Evolutionary conservation across 1,139 yeast genomes (phyloP).

Genomic region (Taphrina populina): DNA sequence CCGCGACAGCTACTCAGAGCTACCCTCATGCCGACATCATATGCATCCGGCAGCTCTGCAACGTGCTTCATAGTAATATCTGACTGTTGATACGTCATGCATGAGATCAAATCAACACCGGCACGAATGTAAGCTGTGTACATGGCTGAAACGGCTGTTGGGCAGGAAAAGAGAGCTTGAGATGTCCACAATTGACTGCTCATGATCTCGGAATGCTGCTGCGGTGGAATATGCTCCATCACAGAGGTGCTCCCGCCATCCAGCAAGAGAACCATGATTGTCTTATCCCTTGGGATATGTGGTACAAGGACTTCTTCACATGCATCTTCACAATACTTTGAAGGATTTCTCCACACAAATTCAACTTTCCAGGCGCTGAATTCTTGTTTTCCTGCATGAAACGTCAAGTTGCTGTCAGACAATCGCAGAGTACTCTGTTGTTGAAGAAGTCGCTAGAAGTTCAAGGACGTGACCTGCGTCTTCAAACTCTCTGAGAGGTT

Average conservation of each 20-base stretch:
- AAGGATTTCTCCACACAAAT: too few relatives aligned
- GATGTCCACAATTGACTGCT: constrained; percentile 25
- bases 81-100: constrained; percentile 33
- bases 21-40: constrained; percentile 20
- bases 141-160: constrained; percentile 10
- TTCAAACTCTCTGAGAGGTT: too few relatives aligned
- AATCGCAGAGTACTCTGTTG: too few relatives aligned
- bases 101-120: constrained; percentile 23
- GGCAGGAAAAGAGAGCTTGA: constrained; percentile 21
- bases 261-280: constrained; percentile 18
- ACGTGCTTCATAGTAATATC: constrained; percentile 20
- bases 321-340: too few relatives aligned
- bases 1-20: constrained; percentile 5
- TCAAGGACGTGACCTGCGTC: too few relatives aligned
- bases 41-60: not conserved
- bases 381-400: too few relatives aligned
- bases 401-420: too few relatives aligned
- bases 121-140: constrained; percentile 15
- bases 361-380: too few relatives aligned
- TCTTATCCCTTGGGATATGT: too few relatives aligned
- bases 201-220: constrained; percentile 5
- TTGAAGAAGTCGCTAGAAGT: too few relatives aligned
- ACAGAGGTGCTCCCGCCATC: constrained; percentile 32
- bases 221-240: constrained; percentile 3
- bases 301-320: too few relatives aligned